Percentiles rank a stretch among this genome's conserved stretches.
Evolutionary conservation across 192 early-diverging fungal species (phyloP).

Genomic region (Coemansia sp.): DNA sequence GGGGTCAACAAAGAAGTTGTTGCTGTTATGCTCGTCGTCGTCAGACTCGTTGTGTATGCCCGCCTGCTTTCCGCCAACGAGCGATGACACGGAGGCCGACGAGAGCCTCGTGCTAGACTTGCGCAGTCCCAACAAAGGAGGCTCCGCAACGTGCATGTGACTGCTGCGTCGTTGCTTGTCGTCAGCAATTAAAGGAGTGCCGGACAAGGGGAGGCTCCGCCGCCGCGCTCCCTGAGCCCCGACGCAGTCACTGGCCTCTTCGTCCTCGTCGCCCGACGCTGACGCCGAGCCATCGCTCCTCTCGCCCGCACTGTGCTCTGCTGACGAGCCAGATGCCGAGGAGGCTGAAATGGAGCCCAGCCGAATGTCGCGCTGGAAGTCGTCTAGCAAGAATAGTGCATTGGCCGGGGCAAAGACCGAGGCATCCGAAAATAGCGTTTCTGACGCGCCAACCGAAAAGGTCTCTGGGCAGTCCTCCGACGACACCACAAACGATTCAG

Average conservation of each 20-base stretch:
- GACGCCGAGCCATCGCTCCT: background rate
- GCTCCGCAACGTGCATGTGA: background rate
- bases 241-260: constrained; percentile 2
- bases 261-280: constrained; percentile 4
- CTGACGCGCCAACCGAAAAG: constrained; percentile 37
- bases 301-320: background rate
- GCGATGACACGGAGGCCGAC: background rate
- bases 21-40: constrained; percentile 50
- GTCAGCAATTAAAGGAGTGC: background rate
- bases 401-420: constrained; percentile 47
- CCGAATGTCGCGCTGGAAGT: constrained; percentile 14
- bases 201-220: background rate
- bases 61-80: constrained; percentile 10
- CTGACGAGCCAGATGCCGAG: constrained; percentile 3
- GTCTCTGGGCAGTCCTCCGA: constrained; percentile 44
- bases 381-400: constrained; percentile 40
- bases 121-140: background rate
- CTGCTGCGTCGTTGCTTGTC: constrained; percentile 1
- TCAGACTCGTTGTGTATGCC: constrained; percentile 45
- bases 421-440: constrained; percentile 45
- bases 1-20: constrained; percentile 50
- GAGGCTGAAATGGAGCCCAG: constrained; percentile 3
- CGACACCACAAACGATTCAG: constrained; percentile 52
- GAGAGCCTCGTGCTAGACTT: constrained; percentile 1
- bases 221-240: constrained; percentile 1